These are phyloP conservation scores for Cryphonectria nitschkei DNA, from an alignment of 2,329 filamentous ascomycete species.

Conservation along the genomic window DNA sequence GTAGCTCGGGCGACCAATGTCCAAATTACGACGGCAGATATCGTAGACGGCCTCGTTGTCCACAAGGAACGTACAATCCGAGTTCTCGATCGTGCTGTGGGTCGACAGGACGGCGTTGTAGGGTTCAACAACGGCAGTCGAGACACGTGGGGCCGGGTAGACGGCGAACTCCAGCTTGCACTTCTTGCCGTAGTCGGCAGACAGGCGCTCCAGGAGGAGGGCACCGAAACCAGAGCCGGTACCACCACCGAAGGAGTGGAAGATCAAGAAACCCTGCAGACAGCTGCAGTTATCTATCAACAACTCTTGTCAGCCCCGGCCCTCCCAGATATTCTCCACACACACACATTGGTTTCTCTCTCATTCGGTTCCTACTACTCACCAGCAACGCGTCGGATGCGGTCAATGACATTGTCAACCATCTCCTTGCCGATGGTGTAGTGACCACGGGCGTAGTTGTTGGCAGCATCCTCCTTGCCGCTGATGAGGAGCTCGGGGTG, in stretches of 20 bases:
- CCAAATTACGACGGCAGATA: conserved; percentile 73
- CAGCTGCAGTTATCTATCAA: conserved; percentile 71
- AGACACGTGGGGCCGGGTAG: conserved; percentile 71
- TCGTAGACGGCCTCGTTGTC: conserved; percentile 78
- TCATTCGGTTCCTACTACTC: conserved; percentile 36
- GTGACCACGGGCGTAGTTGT: conserved; percentile 78
- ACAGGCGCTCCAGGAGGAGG: conserved; percentile 71
- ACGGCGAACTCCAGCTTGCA: conserved; percentile 76
- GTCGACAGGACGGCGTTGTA: conserved; percentile 76
- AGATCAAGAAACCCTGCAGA: conserved; percentile 74
- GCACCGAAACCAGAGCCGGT: conserved; percentile 75
- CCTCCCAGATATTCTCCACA: not conserved
- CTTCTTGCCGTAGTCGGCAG: conserved; percentile 77
- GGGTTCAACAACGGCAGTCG: conserved; percentile 72
- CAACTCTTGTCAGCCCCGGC: conserved; percentile 29
- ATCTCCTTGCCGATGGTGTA: conserved; percentile 79
- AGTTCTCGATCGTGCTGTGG: conserved; percentile 76
- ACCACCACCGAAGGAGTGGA: conserved; percentile 75
- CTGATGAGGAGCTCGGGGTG: conserved; percentile 73
- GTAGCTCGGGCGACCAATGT: conserved; percentile 70
- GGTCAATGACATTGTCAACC: conserved; percentile 71
- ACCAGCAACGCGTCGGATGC: conserved; percentile 71
- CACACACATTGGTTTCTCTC: not conserved
- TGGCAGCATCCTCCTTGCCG: conserved; percentile 77
- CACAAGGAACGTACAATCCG: conserved; percentile 78